phyloP scores from a whole-genome alignment of 768 basidiomycete species.

The Pleurotus ostreatus region DNA sequence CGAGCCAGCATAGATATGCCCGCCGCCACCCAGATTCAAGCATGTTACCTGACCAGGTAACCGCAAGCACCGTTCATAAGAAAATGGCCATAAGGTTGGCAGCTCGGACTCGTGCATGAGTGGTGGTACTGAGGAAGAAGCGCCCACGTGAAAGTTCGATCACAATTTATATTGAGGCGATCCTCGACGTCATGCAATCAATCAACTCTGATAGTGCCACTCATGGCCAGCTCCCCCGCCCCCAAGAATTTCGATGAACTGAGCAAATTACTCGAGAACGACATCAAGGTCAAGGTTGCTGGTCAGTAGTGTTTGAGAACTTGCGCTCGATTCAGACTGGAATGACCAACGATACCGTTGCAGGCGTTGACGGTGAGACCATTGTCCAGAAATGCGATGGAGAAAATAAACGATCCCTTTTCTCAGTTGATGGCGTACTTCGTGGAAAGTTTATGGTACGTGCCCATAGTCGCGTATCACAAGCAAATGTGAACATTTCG shows the following conservation, averaged over 20 bases:
- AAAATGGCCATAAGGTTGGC: not conserved
- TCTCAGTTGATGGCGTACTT: slow-evolving; percentile 84
- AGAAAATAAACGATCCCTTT: not conserved
- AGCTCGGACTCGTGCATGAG: slow-evolving; percentile 1
- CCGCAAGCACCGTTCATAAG: not conserved
- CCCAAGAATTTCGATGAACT: slow-evolving; percentile 53
- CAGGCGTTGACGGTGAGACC: slow-evolving; percentile 60
- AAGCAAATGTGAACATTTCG: too few species aligned
- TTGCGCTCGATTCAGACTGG: too few species aligned
- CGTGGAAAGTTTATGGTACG: slow-evolving; percentile 92
- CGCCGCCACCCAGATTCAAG: not conserved
- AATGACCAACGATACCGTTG: not conserved
- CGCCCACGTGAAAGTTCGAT: not conserved
- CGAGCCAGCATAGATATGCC: slow-evolving; percentile 57
- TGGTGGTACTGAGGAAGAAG: not conserved
- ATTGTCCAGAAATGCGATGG: not conserved
- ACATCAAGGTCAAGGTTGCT: slow-evolving; percentile 90
- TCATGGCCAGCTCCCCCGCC: slow-evolving; percentile 8
- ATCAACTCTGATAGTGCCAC: slow-evolving; percentile 8
- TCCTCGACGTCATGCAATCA: not conserved
- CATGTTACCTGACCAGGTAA: slow-evolving; percentile 4
- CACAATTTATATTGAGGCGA: not conserved
- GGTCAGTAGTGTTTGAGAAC: slow-evolving; percentile 42
- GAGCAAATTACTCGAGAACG: slow-evolving; percentile 44
- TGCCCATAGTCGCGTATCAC: too few species aligned